phyloP scores from a whole-genome alignment of 2,329 filamentous ascomycete species.

The Paracoccidioides brasiliensis region DNA sequence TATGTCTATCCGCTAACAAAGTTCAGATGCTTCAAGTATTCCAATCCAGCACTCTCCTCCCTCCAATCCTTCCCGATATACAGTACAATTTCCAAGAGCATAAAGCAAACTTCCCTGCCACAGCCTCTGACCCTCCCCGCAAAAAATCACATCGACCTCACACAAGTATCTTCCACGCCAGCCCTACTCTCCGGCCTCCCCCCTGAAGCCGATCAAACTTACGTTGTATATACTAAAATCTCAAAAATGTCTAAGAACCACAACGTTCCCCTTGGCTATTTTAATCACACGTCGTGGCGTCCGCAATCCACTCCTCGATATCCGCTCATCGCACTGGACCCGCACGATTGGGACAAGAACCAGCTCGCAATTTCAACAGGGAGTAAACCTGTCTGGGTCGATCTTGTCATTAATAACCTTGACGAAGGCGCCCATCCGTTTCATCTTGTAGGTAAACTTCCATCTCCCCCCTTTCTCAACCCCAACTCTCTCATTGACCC shows the following conservation, averaged over 20 bases:
- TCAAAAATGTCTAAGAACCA: conserved; percentile 31
- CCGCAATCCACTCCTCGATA: conserved; percentile 24
- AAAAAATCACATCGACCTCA: conserved; percentile 16
- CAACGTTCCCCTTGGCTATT: conserved; percentile 35
- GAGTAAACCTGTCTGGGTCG: conserved; percentile 28
- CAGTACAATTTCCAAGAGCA: conserved; percentile 1
- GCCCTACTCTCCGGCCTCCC: conserved; percentile 20
- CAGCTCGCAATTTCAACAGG: conserved; percentile 28
- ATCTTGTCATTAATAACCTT: conserved; percentile 39
- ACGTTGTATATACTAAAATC: conserved; percentile 36
- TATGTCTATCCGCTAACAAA: not conserved
- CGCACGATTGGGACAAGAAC: conserved; percentile 30
- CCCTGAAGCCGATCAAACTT: conserved; percentile 23
- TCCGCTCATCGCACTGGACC: conserved; percentile 24
- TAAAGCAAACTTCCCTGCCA: not conserved
- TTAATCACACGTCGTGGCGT: conserved; percentile 37
- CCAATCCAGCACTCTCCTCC: conserved; percentile 30
- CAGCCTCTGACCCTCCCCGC: not conserved
- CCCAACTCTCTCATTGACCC: not conserved
- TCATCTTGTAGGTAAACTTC: conserved; percentile 28
- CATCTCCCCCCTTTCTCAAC: not conserved
- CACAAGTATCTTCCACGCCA: conserved; percentile 14
- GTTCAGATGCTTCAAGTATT: conserved; percentile 32
- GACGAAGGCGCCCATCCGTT: conserved; percentile 40
- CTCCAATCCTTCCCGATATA: conserved; percentile 26